Conservation (phyloP, 1,139 yeast species). For the Hansenula lynferdii region DNA sequence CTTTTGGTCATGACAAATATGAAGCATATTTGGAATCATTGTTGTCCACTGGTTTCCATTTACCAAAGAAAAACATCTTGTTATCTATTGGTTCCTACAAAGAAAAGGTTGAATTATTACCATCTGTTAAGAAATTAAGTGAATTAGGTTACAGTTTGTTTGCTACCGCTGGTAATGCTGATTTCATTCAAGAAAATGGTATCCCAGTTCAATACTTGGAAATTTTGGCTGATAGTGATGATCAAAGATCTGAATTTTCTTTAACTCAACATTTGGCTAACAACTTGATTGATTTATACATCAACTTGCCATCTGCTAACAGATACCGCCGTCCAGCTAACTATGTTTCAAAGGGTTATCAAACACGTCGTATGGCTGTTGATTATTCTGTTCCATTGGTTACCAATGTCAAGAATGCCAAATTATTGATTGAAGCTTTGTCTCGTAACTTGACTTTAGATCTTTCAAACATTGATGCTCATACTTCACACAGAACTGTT, state of each 20-base stretch:
- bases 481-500: slow-evolving; percentile 81
- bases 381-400: slow-evolving; percentile 97
- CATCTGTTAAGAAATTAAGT: slow-evolving; percentile 75
- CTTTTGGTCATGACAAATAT: slow-evolving; percentile 92
- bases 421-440: slow-evolving; percentile 89
- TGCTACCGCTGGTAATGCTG: slow-evolving; percentile 99
- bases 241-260: slow-evolving; percentile 89
- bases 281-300: slow-evolving; percentile 92
- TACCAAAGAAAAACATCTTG: slow-evolving; percentile 92
- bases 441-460: slow-evolving; percentile 65
- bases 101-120: slow-evolving; percentile 91
- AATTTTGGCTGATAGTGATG: slow-evolving; percentile 66
- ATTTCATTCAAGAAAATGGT: slow-evolving; percentile 91
- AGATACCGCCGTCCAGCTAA: slow-evolving; percentile 99
- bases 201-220: slow-evolving; percentile 95
- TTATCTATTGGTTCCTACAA: slow-evolving; percentile 96
- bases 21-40: slow-evolving; percentile 96
- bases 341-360: slow-evolving; percentile 96
- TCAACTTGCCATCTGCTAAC: slow-evolving; percentile 94
- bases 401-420: slow-evolving; percentile 97
- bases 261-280: slow-evolving; percentile 95
- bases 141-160: slow-evolving; percentile 86
- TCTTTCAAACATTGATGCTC: slow-evolving; percentile 78
- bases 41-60: slow-evolving; percentile 89
- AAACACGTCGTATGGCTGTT: slow-evolving; percentile 99